Base-by-base conservation (phyloP, 805 yeast genomes). In the Diddensiella caesifluorescens region DNA sequence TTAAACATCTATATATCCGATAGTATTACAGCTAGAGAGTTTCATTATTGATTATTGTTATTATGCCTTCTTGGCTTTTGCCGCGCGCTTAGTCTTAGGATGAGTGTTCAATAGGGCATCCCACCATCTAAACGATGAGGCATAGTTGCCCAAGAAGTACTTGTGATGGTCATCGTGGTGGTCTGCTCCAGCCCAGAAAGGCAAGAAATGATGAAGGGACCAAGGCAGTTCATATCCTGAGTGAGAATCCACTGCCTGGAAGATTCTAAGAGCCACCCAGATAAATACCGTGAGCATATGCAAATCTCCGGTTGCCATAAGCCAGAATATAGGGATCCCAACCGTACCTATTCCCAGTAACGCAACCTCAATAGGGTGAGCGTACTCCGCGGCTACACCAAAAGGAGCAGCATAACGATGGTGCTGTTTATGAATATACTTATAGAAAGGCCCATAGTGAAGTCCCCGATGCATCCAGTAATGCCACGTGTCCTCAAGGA, bases 181-280 rank as follows among this genome's bases (percentile, higher is more conserved):
- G 58, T 85, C 96, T 18, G 96, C 96, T 51, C 97, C 97, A 2
- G 97, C 95, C 97, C 97, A 89, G 68, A 92, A 75, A 37, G 97
- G 96, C 48, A 90, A 61, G 66, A 90, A 78, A 61, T 88, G 86
- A 67, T 87, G 89, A 59, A 90, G 73, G 3, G 96, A 86, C 85
- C 94, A 80, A 49, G 98, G 97, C 77, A 90, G 90, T 61, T 90
- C 97, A 65, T 90, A 92, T 45, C 97, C 98, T 9, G 97, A 88
- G 65, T 90, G 98, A 21, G 97, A 83, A 63, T 90, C 98, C 45
- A 90, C 89, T 16, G 98, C 98, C 72, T 90, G 98, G 70, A 83
- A 79, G 55, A 90, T 75, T 65, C 97, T 78, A 53, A 85, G 67
- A 5, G 84, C 72, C 57, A 90, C 82, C 98, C 98, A 90, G 43